Conservation (phyloP, 352 stramenopile species). For the Globisporangium mamillatum region DNA sequence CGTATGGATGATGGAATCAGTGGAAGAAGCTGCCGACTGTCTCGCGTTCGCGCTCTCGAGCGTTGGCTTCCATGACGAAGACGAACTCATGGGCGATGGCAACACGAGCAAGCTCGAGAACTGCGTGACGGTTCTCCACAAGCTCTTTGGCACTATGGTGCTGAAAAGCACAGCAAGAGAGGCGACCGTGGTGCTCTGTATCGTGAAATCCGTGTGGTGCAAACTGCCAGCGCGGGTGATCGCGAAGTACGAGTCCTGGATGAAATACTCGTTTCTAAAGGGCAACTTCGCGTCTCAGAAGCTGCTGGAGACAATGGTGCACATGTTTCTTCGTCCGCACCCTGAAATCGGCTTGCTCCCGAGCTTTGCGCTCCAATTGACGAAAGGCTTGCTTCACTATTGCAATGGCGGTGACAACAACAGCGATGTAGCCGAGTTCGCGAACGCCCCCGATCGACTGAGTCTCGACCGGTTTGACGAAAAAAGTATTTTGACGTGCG, state of each 20-base stretch:
- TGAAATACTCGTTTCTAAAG: conserved; percentile 22
- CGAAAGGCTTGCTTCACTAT: conserved; percentile 31
- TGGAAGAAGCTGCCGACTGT: conserved; percentile 21
- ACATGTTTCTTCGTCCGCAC: conserved; percentile 34
- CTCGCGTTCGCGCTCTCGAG: conserved; percentile 17
- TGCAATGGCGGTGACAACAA: conserved; percentile 30
- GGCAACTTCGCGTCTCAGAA: conserved; percentile 20
- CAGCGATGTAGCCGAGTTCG: conserved; percentile 8
- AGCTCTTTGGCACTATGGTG: conserved; percentile 22
- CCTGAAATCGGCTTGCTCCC: conserved; percentile 16
- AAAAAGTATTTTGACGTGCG: conserved; percentile 34
- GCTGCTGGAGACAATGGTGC: conserved; percentile 31
- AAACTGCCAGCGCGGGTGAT: conserved; percentile 20
- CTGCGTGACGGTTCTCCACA: conserved; percentile 21
- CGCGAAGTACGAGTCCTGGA: conserved; percentile 26
- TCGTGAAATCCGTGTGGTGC: conserved; percentile 20
- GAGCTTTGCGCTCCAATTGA: conserved; percentile 27
- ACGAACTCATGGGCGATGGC: conserved; percentile 18
- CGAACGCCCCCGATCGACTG: conserved; percentile 17
- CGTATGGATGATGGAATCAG: conserved; percentile 23
- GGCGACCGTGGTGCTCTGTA: conserved; percentile 15
- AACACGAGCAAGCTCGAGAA: conserved; percentile 23
- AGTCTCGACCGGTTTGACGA: conserved; percentile 25
- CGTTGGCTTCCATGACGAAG: conserved; percentile 15
- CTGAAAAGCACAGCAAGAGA: conserved; percentile 17